A percentile compares a stretch with the other conserved stretches of the same genome.
phyloP scores from a whole-genome alignment of 139 green algal genomes.

The Chlamydomonas incerta region DNA sequence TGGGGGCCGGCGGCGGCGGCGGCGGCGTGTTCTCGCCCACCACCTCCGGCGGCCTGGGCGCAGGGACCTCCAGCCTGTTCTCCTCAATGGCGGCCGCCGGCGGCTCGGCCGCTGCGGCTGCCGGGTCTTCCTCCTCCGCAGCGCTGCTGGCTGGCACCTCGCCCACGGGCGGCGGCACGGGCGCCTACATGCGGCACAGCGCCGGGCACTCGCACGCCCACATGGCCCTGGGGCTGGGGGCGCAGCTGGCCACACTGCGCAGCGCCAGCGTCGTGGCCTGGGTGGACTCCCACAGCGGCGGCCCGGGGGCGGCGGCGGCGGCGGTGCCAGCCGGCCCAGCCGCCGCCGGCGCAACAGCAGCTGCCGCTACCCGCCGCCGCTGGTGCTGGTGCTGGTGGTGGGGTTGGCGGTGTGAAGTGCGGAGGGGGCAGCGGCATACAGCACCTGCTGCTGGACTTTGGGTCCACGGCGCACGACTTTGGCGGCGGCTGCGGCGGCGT shows the following conservation, averaged over 20 bases:
- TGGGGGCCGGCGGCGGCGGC: neutral
- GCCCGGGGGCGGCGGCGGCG: too few species aligned
- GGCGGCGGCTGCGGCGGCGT: too few species aligned
- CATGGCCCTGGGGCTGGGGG: too few species aligned
- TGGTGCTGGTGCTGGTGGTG: too few species aligned
- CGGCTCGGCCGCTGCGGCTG: neutral
- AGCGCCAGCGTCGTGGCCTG: neutral
- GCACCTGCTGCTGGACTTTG: constrained; percentile 28
- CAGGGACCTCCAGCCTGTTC: too few species aligned
- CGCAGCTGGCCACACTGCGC: neutral
- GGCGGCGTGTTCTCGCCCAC: neutral
- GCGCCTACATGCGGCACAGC: neutral
- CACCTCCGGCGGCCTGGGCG: neutral
- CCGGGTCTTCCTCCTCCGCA: too few species aligned
- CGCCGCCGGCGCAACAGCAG: too few species aligned
- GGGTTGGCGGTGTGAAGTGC: too few species aligned
- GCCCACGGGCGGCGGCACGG: neutral
- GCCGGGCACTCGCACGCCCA: too few species aligned
- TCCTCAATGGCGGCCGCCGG: too few species aligned
- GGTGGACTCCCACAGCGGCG: neutral
- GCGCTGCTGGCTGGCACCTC: neutral
- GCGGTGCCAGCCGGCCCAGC: too few species aligned
- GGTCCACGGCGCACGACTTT: constrained; percentile 3
- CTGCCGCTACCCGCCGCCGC: too few species aligned
- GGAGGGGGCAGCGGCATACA: neutral